Evolutionary conservation across 768 basidiomycete genomes (phyloP).

Genomic region (Gymnopilus dilepis): DNA sequence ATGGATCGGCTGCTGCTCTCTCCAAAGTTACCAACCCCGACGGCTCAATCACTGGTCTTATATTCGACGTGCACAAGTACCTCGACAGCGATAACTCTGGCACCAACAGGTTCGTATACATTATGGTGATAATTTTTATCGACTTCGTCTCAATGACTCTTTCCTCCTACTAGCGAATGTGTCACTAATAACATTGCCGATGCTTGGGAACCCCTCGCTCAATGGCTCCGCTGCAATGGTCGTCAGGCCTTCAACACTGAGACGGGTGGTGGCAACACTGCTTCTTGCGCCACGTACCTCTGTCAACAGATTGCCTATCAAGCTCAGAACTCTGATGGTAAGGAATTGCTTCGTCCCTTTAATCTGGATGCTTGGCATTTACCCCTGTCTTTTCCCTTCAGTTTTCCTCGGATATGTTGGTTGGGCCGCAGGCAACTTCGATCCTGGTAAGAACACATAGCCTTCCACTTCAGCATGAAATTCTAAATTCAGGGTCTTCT

Average conservation of each 20-base stretch:
- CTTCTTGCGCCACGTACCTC: conserved; percentile 51
- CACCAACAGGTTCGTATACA: conserved; percentile 21
- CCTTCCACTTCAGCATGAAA: neutral
- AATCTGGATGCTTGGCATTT: neutral
- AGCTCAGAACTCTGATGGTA: conserved; percentile 55
- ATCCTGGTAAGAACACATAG: conserved; percentile 25
- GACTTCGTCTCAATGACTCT: neutral
- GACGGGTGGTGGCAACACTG: conserved; percentile 62
- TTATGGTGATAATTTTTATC: neutral
- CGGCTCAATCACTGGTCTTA: conserved; percentile 45
- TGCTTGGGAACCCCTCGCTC: conserved; percentile 49
- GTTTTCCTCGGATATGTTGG: conserved; percentile 60
- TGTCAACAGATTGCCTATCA: conserved; percentile 53
- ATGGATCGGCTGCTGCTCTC: conserved; percentile 56
- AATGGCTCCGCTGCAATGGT: conserved; percentile 53
- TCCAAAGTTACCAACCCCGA: conserved; percentile 50
- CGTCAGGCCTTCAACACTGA: conserved; percentile 68
- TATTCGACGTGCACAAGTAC: conserved; percentile 72
- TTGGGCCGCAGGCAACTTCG: conserved; percentile 64
- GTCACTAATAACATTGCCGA: conserved; percentile 57
- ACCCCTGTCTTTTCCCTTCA: conserved; percentile 19
- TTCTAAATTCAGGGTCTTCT: neutral
- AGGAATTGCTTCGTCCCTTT: conserved; percentile 12
- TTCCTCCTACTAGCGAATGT: conserved; percentile 41
- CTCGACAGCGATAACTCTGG: conserved; percentile 57